Base-by-base conservation (phyloP, 768 basidiomycete genomes). In the Suillus plorans region DNA sequence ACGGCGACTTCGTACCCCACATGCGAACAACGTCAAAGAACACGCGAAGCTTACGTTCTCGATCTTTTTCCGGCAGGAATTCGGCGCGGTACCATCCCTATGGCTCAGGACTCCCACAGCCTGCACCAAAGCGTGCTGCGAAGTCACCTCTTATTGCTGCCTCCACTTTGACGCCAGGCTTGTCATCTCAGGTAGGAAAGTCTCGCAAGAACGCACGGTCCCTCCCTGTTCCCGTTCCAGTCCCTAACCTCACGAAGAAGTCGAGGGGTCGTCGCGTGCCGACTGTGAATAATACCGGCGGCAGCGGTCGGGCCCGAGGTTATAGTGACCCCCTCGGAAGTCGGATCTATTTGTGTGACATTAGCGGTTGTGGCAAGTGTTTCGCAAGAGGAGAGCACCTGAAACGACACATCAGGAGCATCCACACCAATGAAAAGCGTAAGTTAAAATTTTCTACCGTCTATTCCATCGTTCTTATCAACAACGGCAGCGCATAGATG, bases 361-460 rank as follows among this genome's bases (percentile, higher is more conserved):
- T 95, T 34, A 84, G 85, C 18, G 93, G 88, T 6, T 96, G 95
- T 74, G 90, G 89, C 50, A 95, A 95, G 78, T 91, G 89, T 70
- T 96, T 97, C 76, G 88, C 89, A 42, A 83, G 95, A 37, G 90
- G 90, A 25, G 95, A 97, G 77, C 95, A 97, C 74, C 78, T 97
- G 67, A 95, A 95, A 82, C 81, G 95, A 67, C 94, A 96, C 74
- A 85, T 95, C 47, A 79, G 92, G 69, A 90, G 89, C 71, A 94
- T 96, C 62, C 94, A 96, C 77, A 95, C 94, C 28, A 86, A 95
- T 76, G 94, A 95, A 74, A 95, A 94, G 81, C 94, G 94, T 95
- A 72, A 76, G 92, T 69, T 57, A 53, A 34, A 47, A 45, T 56
- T 65, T 52, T 37, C 18, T 28, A 22, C 55, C 45, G 66, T 55